These are phyloP conservation scores for Aureobasidium sp. DNA, from an alignment of 2,329 filamentous ascomycete genomes.

Conservation along the genomic window DNA sequence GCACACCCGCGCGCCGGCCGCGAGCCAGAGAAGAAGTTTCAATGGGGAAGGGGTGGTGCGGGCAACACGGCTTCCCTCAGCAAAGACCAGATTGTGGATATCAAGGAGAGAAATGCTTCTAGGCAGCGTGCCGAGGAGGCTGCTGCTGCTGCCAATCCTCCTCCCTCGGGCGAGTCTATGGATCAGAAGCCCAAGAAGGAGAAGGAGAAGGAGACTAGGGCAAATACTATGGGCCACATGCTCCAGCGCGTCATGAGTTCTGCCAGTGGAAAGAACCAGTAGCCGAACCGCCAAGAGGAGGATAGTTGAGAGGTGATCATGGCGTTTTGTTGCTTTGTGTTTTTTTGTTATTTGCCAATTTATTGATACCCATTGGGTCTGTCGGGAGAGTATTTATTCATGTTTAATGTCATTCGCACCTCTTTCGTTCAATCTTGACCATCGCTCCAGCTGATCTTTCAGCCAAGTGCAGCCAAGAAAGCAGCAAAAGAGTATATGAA, in stretches of 20 bases:
- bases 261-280: not conserved
- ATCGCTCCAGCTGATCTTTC: too few relatives aligned
- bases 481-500: too few relatives aligned
- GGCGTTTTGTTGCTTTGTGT: not conserved
- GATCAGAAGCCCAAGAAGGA: not conserved
- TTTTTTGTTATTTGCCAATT: not conserved
- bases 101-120: slow-evolving; percentile 26
- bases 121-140: slow-evolving; percentile 2
- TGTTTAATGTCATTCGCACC: not conserved
- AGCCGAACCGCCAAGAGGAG: not conserved
- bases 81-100: slow-evolving; percentile 27
- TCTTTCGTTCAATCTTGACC: too few relatives aligned
- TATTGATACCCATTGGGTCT: not conserved
- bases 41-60: slow-evolving; percentile 66
- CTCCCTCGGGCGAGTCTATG: not conserved
- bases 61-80: slow-evolving; percentile 54
- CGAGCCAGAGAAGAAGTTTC: slow-evolving; percentile 50
- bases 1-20: slow-evolving; percentile 39
- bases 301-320: not conserved
- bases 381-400: not conserved
- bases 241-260: slow-evolving; percentile 7
- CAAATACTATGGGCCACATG: not conserved
- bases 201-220: not conserved
- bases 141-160: not conserved
- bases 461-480: too few relatives aligned